Percentiles rank a stretch among this genome's conserved stretches.
These are phyloP conservation scores for Xenosphaeropsis pyriputrescens DNA, from an alignment of 2,329 filamentous ascomycete genomes.

Conservation along the genomic window DNA sequence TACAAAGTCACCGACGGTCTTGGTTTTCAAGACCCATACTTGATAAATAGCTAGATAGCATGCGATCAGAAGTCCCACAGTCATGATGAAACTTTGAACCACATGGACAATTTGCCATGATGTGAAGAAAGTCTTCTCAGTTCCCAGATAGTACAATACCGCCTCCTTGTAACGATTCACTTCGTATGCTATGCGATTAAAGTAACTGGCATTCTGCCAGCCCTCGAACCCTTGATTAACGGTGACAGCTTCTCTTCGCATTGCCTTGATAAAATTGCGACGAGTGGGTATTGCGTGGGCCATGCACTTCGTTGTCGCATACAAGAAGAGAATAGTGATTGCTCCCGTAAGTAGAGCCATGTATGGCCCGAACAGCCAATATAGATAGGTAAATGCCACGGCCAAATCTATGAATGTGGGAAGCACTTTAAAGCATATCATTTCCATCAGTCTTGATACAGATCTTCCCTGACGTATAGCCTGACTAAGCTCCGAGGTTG, in stretches of 20 bases:
- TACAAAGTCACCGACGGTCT: slow-evolving; percentile 44
- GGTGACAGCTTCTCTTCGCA: slow-evolving; percentile 20
- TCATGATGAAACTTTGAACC: slow-evolving; percentile 29
- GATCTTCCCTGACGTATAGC: slow-evolving; percentile 48
- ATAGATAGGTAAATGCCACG: slow-evolving; percentile 45
- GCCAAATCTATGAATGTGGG: slow-evolving; percentile 48
- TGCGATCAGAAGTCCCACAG: slow-evolving; percentile 30
- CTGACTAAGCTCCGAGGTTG: slow-evolving; percentile 48
- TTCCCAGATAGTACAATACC: slow-evolving; percentile 21
- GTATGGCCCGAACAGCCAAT: slow-evolving; percentile 45
- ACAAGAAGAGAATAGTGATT: slow-evolving; percentile 34
- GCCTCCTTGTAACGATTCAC: slow-evolving; percentile 27
- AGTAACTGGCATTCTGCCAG: slow-evolving; percentile 26
- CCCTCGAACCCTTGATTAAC: slow-evolving; percentile 22
- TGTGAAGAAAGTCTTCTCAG: slow-evolving; percentile 19
- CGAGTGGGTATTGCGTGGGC: slow-evolving; percentile 16
- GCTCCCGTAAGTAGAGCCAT: slow-evolving; percentile 34
- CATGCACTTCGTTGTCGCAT: slow-evolving; percentile 25
- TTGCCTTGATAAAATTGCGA: slow-evolving; percentile 17
- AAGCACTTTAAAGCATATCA: slow-evolving; percentile 40
- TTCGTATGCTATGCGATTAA: slow-evolving; percentile 41
- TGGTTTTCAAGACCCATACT: slow-evolving; percentile 28
- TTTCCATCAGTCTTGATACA: slow-evolving; percentile 43
- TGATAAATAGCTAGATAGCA: slow-evolving; percentile 36
- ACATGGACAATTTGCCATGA: slow-evolving; percentile 20